Percentiles rank a stretch among this genome's conserved stretches.
Evolutionary conservation across 805 yeast genomes (phyloP).

Genomic region (Wickerhamomyces bisporus): DNA sequence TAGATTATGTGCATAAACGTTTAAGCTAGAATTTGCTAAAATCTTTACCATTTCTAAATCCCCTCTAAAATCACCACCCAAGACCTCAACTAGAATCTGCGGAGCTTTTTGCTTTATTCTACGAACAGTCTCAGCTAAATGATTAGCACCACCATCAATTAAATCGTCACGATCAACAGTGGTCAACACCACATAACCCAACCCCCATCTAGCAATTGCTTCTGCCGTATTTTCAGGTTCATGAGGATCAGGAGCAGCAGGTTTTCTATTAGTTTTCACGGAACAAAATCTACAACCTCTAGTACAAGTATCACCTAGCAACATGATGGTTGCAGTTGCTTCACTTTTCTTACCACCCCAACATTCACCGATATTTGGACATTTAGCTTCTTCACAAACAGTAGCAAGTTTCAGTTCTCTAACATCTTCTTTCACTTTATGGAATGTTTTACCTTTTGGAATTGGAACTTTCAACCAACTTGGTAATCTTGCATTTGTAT

Average conservation of each 20-base stretch:
- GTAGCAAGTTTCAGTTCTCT: conserved; percentile 87
- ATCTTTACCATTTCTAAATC: conserved; percentile 73
- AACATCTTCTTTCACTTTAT: conserved; percentile 77
- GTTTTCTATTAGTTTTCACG: conserved; percentile 86
- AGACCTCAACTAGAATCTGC: conserved; percentile 85
- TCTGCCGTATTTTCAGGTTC: conserved; percentile 98
- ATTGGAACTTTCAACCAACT: conserved; percentile 93
- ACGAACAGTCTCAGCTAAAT: conserved; percentile 81
- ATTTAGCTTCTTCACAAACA: conserved; percentile 97
- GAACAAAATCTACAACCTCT: conserved; percentile 99
- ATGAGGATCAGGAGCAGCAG: conserved; percentile 86
- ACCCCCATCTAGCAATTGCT: conserved; percentile 95
- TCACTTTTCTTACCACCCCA: conserved; percentile 95
- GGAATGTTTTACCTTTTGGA: conserved; percentile 88
- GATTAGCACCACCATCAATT: conserved; percentile 88
- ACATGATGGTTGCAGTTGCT: conserved; percentile 97
- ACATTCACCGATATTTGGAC: conserved; percentile 99
- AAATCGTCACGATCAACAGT: conserved; percentile 97
- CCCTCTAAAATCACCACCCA: conserved; percentile 95
- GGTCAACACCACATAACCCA: conserved; percentile 95
- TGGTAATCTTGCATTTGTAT: conserved; percentile 72
- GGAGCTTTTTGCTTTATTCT: conserved; percentile 86
- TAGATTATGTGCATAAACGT: conserved; percentile 94
- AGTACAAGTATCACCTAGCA: conserved; percentile 97
- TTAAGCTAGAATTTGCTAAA: conserved; percentile 82